Evolutionary conservation across 2,329 filamentous ascomycete genomes (phyloP).

Genomic region (Cercospora sp.): DNA sequence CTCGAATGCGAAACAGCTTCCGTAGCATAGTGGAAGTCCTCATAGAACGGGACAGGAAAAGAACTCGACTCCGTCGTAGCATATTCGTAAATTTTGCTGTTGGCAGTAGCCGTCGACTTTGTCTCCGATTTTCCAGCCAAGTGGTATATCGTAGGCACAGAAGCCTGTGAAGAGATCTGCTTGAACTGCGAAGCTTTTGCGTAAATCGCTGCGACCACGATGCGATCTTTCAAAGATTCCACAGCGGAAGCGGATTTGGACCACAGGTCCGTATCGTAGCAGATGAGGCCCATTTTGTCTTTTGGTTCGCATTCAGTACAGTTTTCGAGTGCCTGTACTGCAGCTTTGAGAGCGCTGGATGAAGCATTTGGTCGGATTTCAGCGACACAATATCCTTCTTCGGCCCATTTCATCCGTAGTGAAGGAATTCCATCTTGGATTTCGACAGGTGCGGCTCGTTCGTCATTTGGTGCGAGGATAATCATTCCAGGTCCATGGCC

Average conservation of each 20-base stretch:
- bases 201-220: conserved; percentile 41
- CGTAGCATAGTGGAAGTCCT: conserved; percentile 53
- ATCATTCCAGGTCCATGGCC: conserved; percentile 29
- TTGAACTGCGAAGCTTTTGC: conserved; percentile 27
- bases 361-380: conserved; percentile 48
- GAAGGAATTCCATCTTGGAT: conserved; percentile 30
- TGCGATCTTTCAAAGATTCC: conserved; percentile 26
- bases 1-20: conserved; percentile 67
- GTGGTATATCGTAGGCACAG: conserved; percentile 32
- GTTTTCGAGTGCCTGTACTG: conserved; percentile 30
- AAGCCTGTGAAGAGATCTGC: conserved; percentile 22
- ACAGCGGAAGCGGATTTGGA: conserved; percentile 31
- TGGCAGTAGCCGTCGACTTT: conserved; percentile 15
- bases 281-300: conserved; percentile 43
- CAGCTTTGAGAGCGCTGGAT: conserved; percentile 19
- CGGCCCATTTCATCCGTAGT: conserved; percentile 61
- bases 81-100: conserved; percentile 45
- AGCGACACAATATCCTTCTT: conserved; percentile 66
- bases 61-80: conserved; percentile 44
- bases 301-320: conserved; percentile 40
- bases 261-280: conserved; percentile 26
- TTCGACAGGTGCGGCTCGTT: conserved; percentile 20
- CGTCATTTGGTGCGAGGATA: conserved; percentile 22
- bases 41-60: conserved; percentile 55
- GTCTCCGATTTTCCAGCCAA: conserved; percentile 28